These are phyloP conservation scores for Annulohypoxylon truncatum DNA, from an alignment of 2,329 filamentous ascomycete genomes.

Conservation along the genomic window DNA sequence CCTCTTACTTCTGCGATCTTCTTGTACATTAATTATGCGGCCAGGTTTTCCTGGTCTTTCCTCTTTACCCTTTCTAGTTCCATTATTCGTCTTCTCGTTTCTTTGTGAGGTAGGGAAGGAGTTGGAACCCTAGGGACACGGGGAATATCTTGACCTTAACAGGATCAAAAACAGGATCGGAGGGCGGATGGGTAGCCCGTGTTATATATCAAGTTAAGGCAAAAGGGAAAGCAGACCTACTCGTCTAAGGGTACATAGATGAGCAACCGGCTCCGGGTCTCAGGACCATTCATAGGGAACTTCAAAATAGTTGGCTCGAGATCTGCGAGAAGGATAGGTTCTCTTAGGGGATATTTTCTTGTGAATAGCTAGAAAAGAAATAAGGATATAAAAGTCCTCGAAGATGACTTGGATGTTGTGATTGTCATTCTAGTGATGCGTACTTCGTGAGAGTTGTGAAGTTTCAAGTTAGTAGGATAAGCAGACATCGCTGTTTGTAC, in stretches of 20 bases:
- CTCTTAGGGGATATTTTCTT: constrained; percentile 20
- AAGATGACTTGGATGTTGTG: background rate
- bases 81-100: background rate
- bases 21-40: constrained; percentile 26
- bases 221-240: constrained; percentile 31
- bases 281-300: constrained; percentile 24
- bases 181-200: constrained; percentile 27
- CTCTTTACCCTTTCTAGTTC: background rate
- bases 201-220: constrained; percentile 20
- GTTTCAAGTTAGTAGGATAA: no score
- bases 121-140: constrained; percentile 20
- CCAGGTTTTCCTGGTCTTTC: constrained; percentile 3
- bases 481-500: background rate
- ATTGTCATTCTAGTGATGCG: background rate
- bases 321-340: constrained; percentile 1
- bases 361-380: constrained; percentile 37
- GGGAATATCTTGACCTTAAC: background rate
- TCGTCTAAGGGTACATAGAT: constrained; percentile 6
- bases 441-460: background rate
- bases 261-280: constrained; percentile 29
- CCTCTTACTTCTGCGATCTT: constrained; percentile 14
- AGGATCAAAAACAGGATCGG: constrained; percentile 32
- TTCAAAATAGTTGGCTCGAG: constrained; percentile 22
- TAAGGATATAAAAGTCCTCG: constrained; percentile 19
- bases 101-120: constrained; percentile 17